A percentile compares a stretch with the other conserved stretches of the same genome.
Conservation (phyloP, 805 yeast genomes). For the Nakazawaea pomicola region DNA sequence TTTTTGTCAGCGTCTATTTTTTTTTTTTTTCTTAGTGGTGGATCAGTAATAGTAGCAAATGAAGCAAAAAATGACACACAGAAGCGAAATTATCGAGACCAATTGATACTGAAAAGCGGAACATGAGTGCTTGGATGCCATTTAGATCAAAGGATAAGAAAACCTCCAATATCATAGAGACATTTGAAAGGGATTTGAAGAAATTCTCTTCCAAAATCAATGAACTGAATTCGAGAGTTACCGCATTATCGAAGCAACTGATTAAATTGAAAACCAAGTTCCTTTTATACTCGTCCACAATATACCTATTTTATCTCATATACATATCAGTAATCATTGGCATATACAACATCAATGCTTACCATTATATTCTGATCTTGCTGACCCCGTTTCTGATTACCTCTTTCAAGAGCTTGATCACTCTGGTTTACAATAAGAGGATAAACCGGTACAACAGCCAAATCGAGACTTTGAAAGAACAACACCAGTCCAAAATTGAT, state of each 20-base stretch:
- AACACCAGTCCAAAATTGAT: constrained; percentile 31
- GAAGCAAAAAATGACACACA: too few relatives aligned
- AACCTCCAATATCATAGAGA: constrained; percentile 16
- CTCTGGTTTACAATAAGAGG: constrained; percentile 17
- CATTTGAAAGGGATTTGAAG: constrained; percentile 39
- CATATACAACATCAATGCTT: neutral
- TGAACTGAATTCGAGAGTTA: constrained; percentile 18
- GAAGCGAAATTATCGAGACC: too few relatives aligned
- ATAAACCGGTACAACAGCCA: constrained; percentile 13
- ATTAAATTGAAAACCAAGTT: neutral
- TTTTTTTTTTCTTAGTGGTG: neutral
- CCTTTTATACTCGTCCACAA: constrained; percentile 16
- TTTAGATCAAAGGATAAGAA: constrained; percentile 15
- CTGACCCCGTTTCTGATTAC: constrained; percentile 16
- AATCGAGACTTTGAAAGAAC: constrained; percentile 23
- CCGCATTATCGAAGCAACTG: constrained; percentile 3
- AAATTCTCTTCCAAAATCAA: constrained; percentile 30
- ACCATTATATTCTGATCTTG: neutral
- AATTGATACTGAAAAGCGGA: neutral
- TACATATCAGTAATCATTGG: constrained; percentile 17
- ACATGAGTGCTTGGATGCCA: constrained; percentile 16
- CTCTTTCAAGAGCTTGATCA: constrained; percentile 14
- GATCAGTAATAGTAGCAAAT: too few relatives aligned
- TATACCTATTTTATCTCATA: constrained; percentile 21
- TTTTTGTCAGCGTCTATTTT: neutral